Conservation (phyloP, 208 protist genomes). For the Acanthamoeba lugdunensis region DNA sequence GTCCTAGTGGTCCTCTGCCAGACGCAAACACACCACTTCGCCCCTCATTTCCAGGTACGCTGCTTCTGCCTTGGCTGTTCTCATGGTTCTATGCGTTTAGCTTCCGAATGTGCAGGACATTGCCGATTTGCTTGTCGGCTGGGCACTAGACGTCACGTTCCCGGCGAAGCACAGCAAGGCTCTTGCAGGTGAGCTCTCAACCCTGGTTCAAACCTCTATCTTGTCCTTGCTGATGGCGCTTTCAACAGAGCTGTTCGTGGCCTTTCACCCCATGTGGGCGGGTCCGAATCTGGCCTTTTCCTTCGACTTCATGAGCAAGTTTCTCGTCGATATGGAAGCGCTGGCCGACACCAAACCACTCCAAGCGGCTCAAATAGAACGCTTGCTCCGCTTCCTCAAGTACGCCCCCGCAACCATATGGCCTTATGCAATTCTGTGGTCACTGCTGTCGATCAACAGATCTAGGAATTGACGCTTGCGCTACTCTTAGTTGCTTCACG, state of each 20-base stretch:
- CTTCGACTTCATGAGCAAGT: conserved; percentile 58
- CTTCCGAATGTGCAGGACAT: conserved; percentile 17
- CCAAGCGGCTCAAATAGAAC: conserved; percentile 39
- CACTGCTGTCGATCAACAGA: not conserved
- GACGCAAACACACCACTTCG: not conserved
- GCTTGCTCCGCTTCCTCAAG: conserved; percentile 43
- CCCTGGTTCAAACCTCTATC: not conserved
- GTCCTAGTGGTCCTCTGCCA: conserved; percentile 18
- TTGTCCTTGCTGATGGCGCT: not conserved
- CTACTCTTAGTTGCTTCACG: conserved; percentile 15
- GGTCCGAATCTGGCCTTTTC: conserved; percentile 41
- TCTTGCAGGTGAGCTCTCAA: not conserved
- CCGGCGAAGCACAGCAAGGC: conserved; percentile 46
- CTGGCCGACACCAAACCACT: not conserved
- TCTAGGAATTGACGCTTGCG: not conserved
- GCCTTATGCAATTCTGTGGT: not conserved
- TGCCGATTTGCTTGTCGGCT: conserved; percentile 49
- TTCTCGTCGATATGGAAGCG: conserved; percentile 57
- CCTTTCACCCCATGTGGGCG: conserved; percentile 64
- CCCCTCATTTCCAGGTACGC: conserved; percentile 34
- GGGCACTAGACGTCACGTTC: conserved; percentile 25
- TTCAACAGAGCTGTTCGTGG: conserved; percentile 23
- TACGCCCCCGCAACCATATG: not conserved
- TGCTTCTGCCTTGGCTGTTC: not conserved
- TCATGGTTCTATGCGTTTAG: not conserved